Base-by-base conservation (phyloP, 2,329 filamentous ascomycete genomes). In the Stachybotrys echinatus region DNA sequence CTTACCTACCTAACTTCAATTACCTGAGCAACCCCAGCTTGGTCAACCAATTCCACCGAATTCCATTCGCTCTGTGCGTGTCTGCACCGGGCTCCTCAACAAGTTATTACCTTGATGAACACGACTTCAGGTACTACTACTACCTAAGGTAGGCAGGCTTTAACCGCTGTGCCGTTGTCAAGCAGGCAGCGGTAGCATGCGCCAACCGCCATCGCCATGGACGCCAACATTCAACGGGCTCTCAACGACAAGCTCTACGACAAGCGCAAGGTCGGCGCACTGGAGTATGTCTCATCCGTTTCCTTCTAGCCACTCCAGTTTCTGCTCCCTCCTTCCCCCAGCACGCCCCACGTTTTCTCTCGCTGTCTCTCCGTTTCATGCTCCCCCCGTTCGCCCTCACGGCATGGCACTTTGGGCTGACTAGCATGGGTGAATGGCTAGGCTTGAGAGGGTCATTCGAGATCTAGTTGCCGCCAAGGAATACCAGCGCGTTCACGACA, bases 191-290 rank as follows among this genome's bases (percentile, higher is more conserved):
- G n/a, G n/a, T 40, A 20, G 47, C 50, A 58, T 59, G 53, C 50
- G 47, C 18, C 39, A 50, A 31, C 38, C 48, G 42, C 48, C 27
- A 14, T 34, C 62, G 63, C 51, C 62, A 96, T 97, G 92, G 92
- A 97, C 75, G 77, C 82, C 64, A 86, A 85, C 66, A 89, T 96
- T 66, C 90, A 95, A 71, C 89, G 92, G 61, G 81, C 92, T 58
- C 79, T 99, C 66, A 95, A 95, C 67, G 94, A 99, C 74, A 99
- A 96, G 81, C 86, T 97, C 65, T 99, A 99, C 70, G 94, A 99
- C 67, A 96, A 95, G 77, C 84, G 95, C 66, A 99, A 99, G 72
- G 86, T 91, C 64, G 94, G 94, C 56, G 94, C 95, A 61, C 82
- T 99, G 51, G 94, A 99, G 91, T 96, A 84, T 63, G 87, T 75